phyloP scores from a whole-genome alignment of 2,329 filamentous ascomycete species.

The Cercospora zeina region DNA sequence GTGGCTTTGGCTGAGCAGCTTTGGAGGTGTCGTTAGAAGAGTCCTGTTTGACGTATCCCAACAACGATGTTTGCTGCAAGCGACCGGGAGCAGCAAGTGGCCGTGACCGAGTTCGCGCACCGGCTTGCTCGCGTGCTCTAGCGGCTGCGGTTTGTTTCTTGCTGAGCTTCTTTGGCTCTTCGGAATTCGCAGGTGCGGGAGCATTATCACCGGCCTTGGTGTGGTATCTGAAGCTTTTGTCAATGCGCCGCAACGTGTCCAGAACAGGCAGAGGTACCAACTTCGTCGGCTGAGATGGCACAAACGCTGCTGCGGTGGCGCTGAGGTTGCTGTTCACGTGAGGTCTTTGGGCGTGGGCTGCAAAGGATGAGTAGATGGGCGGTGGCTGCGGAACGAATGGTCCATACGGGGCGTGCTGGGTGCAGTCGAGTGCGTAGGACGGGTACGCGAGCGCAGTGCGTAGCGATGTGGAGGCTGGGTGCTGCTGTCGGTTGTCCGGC shows the following conservation, averaged over 20 bases:
- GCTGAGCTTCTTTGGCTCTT: constrained; percentile 7
- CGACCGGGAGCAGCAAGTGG: background rate
- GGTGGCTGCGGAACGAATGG: background rate
- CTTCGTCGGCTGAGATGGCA: background rate
- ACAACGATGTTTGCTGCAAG: background rate
- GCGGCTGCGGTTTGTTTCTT: constrained; percentile 8
- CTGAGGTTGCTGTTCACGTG: background rate
- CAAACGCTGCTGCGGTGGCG: background rate
- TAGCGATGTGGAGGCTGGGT: background rate
- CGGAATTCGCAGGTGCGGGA: background rate
- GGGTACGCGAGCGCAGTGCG: constrained; percentile 6
- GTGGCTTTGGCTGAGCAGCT: background rate
- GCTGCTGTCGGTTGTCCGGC: background rate
- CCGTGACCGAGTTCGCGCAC: background rate
- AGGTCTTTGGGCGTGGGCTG: background rate
- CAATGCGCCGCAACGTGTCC: constrained; percentile 7
- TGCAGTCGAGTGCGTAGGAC: background rate
- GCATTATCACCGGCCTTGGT: background rate
- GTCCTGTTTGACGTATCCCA: background rate
- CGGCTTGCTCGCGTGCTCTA: background rate
- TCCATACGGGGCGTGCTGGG: background rate
- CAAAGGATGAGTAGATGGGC: constrained; percentile 3
- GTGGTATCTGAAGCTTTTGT: constrained; percentile 6
- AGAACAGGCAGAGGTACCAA: background rate
- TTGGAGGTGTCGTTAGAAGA: background rate